These are phyloP conservation scores for Mycena chlorophos DNA, from an alignment of 768 basidiomycete species.

Conservation along the genomic window DNA sequence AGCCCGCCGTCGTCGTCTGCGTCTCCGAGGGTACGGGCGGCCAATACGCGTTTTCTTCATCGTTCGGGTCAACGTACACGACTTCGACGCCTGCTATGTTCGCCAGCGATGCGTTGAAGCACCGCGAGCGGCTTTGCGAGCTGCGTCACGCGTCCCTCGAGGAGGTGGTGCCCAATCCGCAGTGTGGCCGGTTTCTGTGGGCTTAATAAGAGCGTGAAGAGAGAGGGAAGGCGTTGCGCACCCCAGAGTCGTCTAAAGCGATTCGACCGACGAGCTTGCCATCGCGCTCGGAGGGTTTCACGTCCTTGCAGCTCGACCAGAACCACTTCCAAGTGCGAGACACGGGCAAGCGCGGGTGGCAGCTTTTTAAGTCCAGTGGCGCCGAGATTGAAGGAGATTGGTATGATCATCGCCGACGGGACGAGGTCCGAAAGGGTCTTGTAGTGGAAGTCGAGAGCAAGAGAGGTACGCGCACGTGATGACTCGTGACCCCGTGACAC, in stretches of 20 bases:
- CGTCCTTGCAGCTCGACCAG: slow-evolving; percentile 86
- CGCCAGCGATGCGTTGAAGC: slow-evolving; percentile 47
- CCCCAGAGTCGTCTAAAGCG: slow-evolving; percentile 58
- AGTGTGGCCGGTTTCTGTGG: slow-evolving; percentile 75
- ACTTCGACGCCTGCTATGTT: slow-evolving; percentile 3
- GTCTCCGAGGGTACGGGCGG: slow-evolving; percentile 8
- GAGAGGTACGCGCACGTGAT: no score
- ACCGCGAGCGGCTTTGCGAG: slow-evolving; percentile 84
- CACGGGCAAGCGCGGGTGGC: slow-evolving; percentile 62
- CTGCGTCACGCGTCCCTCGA: slow-evolving; percentile 80
- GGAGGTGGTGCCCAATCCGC: slow-evolving; percentile 82
- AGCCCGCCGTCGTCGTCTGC: slow-evolving; percentile 36
- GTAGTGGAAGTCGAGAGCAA: no score
- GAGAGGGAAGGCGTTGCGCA: slow-evolving; percentile 35
- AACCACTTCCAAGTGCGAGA: slow-evolving; percentile 79
- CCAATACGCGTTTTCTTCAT: slow-evolving; percentile 15
- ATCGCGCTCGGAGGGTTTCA: slow-evolving; percentile 50
- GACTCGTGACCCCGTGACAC: no score
- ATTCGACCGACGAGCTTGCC: slow-evolving; percentile 81
- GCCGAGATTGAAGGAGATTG: slow-evolving; percentile 44
- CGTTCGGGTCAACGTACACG: background rate
- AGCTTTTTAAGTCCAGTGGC: slow-evolving; percentile 40
- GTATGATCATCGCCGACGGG: slow-evolving; percentile 61
- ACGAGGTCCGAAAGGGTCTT: no score
- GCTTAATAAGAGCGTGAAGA: background rate